Base-by-base conservation (phyloP, 2,329 filamentous ascomycete genomes). In the Dothideomycetes sp. region DNA sequence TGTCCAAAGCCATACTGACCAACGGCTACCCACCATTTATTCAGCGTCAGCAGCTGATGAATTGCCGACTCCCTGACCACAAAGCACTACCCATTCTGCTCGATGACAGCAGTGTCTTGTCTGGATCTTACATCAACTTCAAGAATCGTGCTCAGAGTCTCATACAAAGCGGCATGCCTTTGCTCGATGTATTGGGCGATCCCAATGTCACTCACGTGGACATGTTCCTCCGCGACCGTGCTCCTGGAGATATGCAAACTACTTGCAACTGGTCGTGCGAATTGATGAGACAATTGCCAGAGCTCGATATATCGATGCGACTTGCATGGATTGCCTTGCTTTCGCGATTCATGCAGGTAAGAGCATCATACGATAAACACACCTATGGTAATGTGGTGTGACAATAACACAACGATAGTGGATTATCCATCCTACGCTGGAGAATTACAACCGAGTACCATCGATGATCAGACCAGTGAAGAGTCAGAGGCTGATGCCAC, bases 371-470 rank as follows among this genome's bases (percentile, higher is more conserved):
- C 36, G 15, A 33, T 11, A 3, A n/a, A 12, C 33, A 17, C 4
- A 5, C 16, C 19, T 37, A 16, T 5, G 12, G 17, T 4, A 3
- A 2, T 1, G n/a, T n/a, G n/a, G n/a, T n/a, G n/a, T n/a, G n/a
- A n/a, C n/a, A n/a, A n/a, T n/a, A n/a, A n/a, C n/a, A n/a, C n/a
- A n/a, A n/a, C n/a, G n/a, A n/a, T n/a, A 41, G 39, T 41, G 39
- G 39, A 41, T 37, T 3, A 32, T 41, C 15, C 36, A 33, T 4
- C 39, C 39, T 4, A 41, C 39, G 8, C 30, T 34, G 10, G 39
- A 41, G 17, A 34, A 41, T 19, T 41, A 41, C n/a, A 18, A 24
- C 24, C 32, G 22, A 10, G 36, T 41, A 41, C 35, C 39, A 37
- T 15, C 19, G 10, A 30, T 41, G n/a, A 41, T 41, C 34, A 34